These are phyloP conservation scores for Blastocystis hominis DNA, from an alignment of 352 stramenopile genomes.

Conservation along the genomic window DNA sequence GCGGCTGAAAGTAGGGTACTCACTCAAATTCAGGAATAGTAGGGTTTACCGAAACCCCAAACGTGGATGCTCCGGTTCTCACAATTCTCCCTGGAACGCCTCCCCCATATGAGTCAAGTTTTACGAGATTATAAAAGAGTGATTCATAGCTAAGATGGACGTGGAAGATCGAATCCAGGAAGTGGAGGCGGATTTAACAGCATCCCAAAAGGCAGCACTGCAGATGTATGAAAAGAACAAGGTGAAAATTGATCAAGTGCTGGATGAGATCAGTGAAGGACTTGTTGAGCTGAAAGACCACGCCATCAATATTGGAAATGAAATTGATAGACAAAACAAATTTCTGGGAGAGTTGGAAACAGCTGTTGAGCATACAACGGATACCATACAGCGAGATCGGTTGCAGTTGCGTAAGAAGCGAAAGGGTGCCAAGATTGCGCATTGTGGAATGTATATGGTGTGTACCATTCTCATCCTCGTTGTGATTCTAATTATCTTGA, in stretches of 20 bases:
- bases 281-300: constrained; percentile 41
- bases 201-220: constrained; percentile 23
- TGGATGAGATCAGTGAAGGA: constrained; percentile 43
- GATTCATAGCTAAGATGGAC: neutral
- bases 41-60: constrained; percentile 23
- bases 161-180: constrained; percentile 1
- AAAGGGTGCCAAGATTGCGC: neutral
- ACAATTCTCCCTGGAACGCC: constrained; percentile 21
- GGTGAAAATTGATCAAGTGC: neutral
- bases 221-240: constrained; percentile 52
- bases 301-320: constrained; percentile 21
- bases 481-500: constrained; percentile 27
- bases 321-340: constrained; percentile 43
- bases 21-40: no score
- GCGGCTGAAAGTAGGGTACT: neutral
- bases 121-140: neutral
- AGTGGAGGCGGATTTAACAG: constrained; percentile 4
- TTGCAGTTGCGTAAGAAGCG: neutral
- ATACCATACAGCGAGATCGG: neutral
- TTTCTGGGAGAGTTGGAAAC: neutral
- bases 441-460: constrained; percentile 31
- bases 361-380: constrained; percentile 2
- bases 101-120: neutral
- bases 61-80: neutral
- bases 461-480: constrained; percentile 39